A percentile compares a stretch with the other conserved stretches of the same genome.
Conservation (phyloP, 495 filamentous ascomycete genomes). For the Penicillium goetzii region DNA sequence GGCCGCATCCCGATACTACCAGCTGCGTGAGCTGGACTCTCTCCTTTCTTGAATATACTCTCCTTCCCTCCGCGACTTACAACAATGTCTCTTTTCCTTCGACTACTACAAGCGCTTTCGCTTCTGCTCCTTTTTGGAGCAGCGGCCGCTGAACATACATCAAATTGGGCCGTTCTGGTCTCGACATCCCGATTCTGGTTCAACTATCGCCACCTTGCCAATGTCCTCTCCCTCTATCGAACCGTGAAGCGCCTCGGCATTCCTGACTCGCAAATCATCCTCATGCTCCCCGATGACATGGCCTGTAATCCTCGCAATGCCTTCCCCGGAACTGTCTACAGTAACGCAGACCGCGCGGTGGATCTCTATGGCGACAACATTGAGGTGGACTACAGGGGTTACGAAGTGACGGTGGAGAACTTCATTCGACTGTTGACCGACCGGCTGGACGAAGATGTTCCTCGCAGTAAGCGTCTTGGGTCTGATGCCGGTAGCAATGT, state of each 20-base stretch:
- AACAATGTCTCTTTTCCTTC: conserved; percentile 35
- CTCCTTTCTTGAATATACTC: neutral
- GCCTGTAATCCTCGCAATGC: conserved; percentile 98
- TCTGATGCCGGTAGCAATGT: conserved; percentile 96
- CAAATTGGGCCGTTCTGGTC: conserved; percentile 97
- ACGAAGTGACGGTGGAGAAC: conserved; percentile 98
- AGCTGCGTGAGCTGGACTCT: conserved; percentile 7
- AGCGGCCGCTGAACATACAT: conserved; percentile 79
- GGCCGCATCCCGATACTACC: neutral
- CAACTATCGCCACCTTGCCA: conserved; percentile 98
- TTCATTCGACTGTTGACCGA: conserved; percentile 96
- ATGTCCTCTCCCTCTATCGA: conserved; percentile 95
- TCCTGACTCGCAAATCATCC: conserved; percentile 97
- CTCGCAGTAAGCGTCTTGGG: conserved; percentile 85
- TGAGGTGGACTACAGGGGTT: conserved; percentile 96
- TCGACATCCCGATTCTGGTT: conserved; percentile 99
- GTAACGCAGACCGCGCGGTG: conserved; percentile 92
- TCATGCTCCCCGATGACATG: conserved; percentile 99
- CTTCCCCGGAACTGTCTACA: conserved; percentile 97
- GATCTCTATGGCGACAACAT: conserved; percentile 99
- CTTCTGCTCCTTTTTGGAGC: conserved; percentile 48
- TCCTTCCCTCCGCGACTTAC: conserved; percentile 3
- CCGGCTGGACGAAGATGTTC: conserved; percentile 88
- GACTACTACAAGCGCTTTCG: conserved; percentile 40
- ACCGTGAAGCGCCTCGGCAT: conserved; percentile 98